Percentiles rank a stretch among this genome's conserved stretches.
phyloP scores from a whole-genome alignment of 495 filamentous ascomycete species.

The Penicillium arizonense region DNA sequence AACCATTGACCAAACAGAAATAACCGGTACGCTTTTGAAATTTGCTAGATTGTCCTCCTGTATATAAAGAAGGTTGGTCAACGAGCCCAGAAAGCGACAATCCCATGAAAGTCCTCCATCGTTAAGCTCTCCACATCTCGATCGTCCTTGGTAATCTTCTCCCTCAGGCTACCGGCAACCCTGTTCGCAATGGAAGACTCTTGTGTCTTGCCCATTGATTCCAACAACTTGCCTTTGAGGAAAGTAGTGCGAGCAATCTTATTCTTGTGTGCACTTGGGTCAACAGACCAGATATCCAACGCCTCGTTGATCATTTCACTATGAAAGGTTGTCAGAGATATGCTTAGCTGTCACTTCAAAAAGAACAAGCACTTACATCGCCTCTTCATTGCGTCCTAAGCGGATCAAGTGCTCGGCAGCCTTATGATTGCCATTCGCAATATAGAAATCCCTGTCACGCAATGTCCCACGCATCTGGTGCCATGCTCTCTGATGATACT shows the following conservation, averaged over 20 bases:
- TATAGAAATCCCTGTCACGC: slow-evolving; percentile 26
- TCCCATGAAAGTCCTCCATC: background rate
- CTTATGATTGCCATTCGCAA: slow-evolving; percentile 22
- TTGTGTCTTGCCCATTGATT: slow-evolving; percentile 12
- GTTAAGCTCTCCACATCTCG: background rate
- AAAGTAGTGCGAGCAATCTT: slow-evolving; percentile 28
- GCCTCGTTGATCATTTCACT: slow-evolving; percentile 22
- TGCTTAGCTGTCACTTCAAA: background rate
- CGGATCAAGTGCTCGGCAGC: slow-evolving; percentile 32
- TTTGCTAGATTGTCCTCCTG: too few species aligned
- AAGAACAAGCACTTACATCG: slow-evolving; percentile 17
- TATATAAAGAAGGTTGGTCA: background rate
- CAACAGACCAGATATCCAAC: slow-evolving; percentile 18
- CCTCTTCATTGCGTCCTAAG: slow-evolving; percentile 11
- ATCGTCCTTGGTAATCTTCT: background rate
- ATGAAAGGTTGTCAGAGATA: background rate
- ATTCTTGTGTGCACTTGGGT: slow-evolving; percentile 15
- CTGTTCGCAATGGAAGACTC: slow-evolving; percentile 12
- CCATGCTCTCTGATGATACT: slow-evolving; percentile 20
- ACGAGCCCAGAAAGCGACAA: background rate
- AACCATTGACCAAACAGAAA: too few species aligned
- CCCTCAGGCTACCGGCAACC: background rate
- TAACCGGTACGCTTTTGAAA: too few species aligned
- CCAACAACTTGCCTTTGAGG: slow-evolving; percentile 14
- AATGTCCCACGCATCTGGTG: slow-evolving; percentile 22